Percentiles rank a stretch among this genome's conserved stretches.
These are phyloP conservation scores for Pythium periplocum DNA, from an alignment of 352 stramenopile genomes.

Conservation along the genomic window DNA sequence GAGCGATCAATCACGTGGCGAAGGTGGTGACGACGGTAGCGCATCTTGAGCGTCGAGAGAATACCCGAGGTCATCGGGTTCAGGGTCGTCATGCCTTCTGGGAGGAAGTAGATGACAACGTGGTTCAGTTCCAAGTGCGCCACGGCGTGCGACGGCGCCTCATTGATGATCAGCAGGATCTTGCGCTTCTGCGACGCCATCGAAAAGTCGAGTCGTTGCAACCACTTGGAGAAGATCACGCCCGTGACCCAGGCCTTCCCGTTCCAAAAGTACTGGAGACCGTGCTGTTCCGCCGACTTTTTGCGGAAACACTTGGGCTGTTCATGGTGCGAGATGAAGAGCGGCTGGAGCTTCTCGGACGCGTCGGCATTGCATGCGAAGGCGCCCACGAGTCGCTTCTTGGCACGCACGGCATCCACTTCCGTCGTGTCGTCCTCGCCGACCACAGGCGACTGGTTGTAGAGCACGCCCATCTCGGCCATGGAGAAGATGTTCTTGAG, in stretches of 20 bases:
- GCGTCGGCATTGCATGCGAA: conserved; percentile 65
- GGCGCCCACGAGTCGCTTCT: conserved; percentile 69
- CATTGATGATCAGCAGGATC: conserved; percentile 76
- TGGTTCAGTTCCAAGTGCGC: conserved; percentile 73
- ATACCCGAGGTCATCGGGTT: conserved; percentile 65
- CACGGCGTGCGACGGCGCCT: conserved; percentile 71
- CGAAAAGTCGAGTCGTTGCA: conserved; percentile 72
- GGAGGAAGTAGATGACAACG: conserved; percentile 62
- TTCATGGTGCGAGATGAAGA: conserved; percentile 79
- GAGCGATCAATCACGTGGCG: conserved; percentile 56
- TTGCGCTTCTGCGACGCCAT: conserved; percentile 74
- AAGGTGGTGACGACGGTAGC: conserved; percentile 67
- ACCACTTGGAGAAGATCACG: conserved; percentile 79
- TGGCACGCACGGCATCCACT: conserved; percentile 46
- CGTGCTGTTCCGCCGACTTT: conserved; percentile 72
- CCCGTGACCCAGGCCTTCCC: conserved; percentile 80
- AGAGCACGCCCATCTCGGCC: conserved; percentile 70
- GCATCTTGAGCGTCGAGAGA: conserved; percentile 65
- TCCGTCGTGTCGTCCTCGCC: conserved; percentile 7
- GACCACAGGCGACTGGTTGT: conserved; percentile 50
- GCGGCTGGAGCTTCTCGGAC: conserved; percentile 68
- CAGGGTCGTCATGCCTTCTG: conserved; percentile 40
- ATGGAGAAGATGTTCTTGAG: conserved; percentile 70
- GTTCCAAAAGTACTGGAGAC: conserved; percentile 82
- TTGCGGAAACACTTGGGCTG: conserved; percentile 74